phyloP scores from a whole-genome alignment of 331 rosid genomes.

The Spiraea crenata region DNA sequence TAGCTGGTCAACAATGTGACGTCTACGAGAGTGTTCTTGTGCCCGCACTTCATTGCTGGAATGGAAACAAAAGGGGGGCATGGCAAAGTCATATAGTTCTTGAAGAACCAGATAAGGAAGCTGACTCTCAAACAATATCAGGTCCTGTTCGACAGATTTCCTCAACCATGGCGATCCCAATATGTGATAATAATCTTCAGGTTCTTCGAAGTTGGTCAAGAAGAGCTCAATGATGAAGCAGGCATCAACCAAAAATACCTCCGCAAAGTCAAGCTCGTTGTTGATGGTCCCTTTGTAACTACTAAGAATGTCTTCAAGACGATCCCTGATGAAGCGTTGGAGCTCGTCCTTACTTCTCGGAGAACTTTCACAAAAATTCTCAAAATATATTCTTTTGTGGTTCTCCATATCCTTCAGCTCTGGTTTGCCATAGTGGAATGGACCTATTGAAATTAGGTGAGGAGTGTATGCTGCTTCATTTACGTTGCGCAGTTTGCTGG shows the following conservation, averaged over 20 bases:
- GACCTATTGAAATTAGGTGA: conserved; percentile 30
- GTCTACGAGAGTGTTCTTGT: no score
- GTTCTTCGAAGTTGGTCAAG: not conserved
- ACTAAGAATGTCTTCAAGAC: not conserved
- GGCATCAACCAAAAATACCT: conserved; percentile 10
- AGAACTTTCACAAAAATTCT: no score
- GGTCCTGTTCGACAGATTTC: not conserved
- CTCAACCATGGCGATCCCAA: conserved; percentile 8
- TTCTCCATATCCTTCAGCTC: not conserved
- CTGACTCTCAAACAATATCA: conserved; percentile 26
- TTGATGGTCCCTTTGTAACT: conserved; percentile 19
- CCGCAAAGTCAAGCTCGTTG: no score
- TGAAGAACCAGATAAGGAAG: conserved; percentile 17
- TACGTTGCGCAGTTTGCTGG: conserved; percentile 14
- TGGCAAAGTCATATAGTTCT: not conserved
- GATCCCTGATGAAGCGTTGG: rapidly evolving
- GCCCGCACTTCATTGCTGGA: not conserved
- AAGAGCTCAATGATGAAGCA: conserved; percentile 30
- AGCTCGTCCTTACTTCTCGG: not conserved
- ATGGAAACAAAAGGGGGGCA: not conserved
- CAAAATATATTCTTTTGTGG: no score
- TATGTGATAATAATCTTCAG: not conserved
- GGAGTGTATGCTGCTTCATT: conserved; percentile 31
- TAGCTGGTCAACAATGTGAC: no score
- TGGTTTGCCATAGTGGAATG: conserved; percentile 11